Evolutionary conservation across 179 eudicot genomes (phyloP).

Genomic region (Heliamphora pulchella): DNA sequence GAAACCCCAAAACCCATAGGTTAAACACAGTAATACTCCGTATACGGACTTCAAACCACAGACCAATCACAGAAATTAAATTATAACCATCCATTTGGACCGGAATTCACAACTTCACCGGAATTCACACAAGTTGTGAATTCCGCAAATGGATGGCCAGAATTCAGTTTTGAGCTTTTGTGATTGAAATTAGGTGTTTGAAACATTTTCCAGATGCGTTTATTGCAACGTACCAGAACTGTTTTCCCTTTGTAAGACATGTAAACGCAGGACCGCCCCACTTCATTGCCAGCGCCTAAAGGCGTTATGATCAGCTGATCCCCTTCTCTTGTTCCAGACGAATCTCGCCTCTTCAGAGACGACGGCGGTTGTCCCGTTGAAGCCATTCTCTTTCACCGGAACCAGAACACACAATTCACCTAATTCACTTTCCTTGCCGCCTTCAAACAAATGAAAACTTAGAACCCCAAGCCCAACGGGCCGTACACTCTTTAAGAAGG

Average conservation of each 20-base stretch:
- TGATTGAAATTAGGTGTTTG: too few relatives aligned
- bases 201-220: not conserved
- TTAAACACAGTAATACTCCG: not conserved
- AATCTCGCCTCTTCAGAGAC: slow-evolving; percentile 47
- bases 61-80: too few relatives aligned
- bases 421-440: not conserved
- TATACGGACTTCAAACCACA: too few relatives aligned
- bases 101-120: too few relatives aligned
- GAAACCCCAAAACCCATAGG: not conserved
- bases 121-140: too few relatives aligned
- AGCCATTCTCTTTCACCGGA: slow-evolving; percentile 34
- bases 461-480: not conserved
- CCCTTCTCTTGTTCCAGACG: slow-evolving; percentile 50
- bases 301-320: slow-evolving; percentile 79
- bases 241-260: slow-evolving; percentile 90
- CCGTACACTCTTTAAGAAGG: not conserved
- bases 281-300: slow-evolving; percentile 92
- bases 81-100: too few relatives aligned
- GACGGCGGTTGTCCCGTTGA: slow-evolving; percentile 50
- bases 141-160: too few relatives aligned
- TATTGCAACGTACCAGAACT: slow-evolving; percentile 43
- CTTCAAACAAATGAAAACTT: not conserved
- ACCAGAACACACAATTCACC: not conserved
- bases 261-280: slow-evolving; percentile 79
- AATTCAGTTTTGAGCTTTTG: too few relatives aligned